phyloP scores from a whole-genome alignment of 140 eudicot species.

The Senecio squalidus region DNA sequence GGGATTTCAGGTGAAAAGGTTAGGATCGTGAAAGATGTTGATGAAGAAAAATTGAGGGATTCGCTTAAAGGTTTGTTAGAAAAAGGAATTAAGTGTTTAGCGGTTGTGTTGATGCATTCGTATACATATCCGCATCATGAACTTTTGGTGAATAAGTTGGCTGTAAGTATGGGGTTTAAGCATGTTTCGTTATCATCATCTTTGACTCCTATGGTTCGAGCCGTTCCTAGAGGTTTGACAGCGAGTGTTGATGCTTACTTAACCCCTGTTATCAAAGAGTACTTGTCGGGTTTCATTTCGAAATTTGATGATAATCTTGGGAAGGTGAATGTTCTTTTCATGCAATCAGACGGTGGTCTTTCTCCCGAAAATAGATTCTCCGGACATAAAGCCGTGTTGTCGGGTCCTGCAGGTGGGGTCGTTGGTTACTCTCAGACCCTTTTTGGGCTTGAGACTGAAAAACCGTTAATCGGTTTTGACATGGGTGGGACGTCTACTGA shows the following conservation, averaged over 20 bases:
- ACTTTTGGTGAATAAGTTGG: conserved; percentile 48
- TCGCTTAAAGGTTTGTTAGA: conserved; percentile 54
- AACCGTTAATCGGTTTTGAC: conserved; percentile 90
- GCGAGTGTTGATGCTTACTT: conserved; percentile 95
- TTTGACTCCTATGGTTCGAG: conserved; percentile 98
- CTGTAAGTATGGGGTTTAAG: conserved; percentile 68
- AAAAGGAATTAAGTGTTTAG: conserved; percentile 77
- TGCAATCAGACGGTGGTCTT: conserved; percentile 98
- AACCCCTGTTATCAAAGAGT: conserved; percentile 91
- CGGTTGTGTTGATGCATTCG: conserved; percentile 91
- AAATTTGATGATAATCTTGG: conserved; percentile 75
- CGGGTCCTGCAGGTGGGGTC: conserved; percentile 98
- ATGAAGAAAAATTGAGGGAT: conserved; percentile 58
- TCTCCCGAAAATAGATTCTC: conserved; percentile 95
- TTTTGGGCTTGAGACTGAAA: conserved; percentile 71
- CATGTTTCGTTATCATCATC: conserved; percentile 93
- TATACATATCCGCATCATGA: conserved; percentile 89
- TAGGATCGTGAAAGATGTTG: conserved; percentile 55
- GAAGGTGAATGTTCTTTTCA: conserved; percentile 76
- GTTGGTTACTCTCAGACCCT: conserved; percentile 95
- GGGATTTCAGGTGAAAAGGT: conserved; percentile 90
- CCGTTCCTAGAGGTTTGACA: conserved; percentile 96
- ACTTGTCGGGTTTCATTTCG: conserved; percentile 80
- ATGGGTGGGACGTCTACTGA: conserved; percentile 99
- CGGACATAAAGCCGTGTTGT: conserved; percentile 92